Evolutionary conservation across 345 rosid genomes (phyloP), one percentile per base, ranked within the genome.

Genomic region (Linum tenue): DNA sequence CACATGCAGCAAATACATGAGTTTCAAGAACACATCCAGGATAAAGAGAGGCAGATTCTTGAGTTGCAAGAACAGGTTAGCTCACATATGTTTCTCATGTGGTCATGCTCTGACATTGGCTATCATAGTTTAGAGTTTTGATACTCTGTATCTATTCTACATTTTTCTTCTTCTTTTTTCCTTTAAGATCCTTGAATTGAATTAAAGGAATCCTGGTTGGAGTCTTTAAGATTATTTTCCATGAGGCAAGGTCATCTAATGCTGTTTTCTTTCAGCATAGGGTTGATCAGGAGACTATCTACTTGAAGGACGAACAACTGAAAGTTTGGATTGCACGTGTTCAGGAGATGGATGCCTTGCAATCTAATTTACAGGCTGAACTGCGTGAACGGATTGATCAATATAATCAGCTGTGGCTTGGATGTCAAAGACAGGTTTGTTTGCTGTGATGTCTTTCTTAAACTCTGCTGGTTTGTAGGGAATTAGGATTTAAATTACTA

Each of bases 11-110:
- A 94, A 75, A 77, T 94, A 57, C 89, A 76, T 55, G 97, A 94
- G 53, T 83, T 90, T 69, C 97, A 90, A 75, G 99, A 94, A 67
- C 97, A 80, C 70, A 64, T 84, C 70, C 97, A 88, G 78, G 97
- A 94, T 66, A 90, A 88, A 76, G 97, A 90, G 69, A 83, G 97
- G 38, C 99, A 84, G 69, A 78, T 80, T 73, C 73, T 77, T 58
- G 97, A 94, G 71, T 70, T 88, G 85, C 96, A 87, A 81, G 99
- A 94, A 64, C 96, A 94, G 91, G 99, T 94, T 60, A 70, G 50
- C 79, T 4, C 39, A 14, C 63, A 42, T 60, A 31, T 50, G 67
- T 2, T 68, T 41, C 17, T 67, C 55, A 53, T 10, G 59, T 37
- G 15, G 14, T 48, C 53, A 9, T 48, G 11, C 53, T 48, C 14